Conservation (phyloP, 768 basidiomycete genomes). For the Lentinula raphanica region DNA sequence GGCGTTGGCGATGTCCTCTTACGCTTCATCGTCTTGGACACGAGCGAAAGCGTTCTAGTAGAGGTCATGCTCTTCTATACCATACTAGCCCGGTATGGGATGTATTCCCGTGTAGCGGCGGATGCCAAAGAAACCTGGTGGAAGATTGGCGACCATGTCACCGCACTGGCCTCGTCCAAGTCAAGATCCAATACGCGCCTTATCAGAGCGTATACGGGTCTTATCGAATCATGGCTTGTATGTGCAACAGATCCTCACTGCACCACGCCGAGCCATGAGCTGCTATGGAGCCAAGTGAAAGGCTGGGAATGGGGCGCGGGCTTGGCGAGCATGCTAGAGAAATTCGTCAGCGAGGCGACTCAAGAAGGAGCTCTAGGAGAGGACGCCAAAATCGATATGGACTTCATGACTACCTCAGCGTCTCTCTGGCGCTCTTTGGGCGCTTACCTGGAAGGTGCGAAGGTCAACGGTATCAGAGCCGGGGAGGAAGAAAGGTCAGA, state of each 20-base stretch:
- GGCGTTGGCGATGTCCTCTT: conserved; percentile 48
- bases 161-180: not conserved
- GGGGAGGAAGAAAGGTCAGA: conserved; percentile 60
- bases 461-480: conserved; percentile 60
- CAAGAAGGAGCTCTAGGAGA: not conserved
- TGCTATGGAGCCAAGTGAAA: conserved; percentile 84
- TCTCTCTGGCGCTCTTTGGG: conserved; percentile 50
- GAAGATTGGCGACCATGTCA: conserved; percentile 2
- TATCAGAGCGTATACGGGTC: conserved; percentile 44
- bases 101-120: conserved; percentile 65
- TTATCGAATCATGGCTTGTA: conserved; percentile 68
- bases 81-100: conserved; percentile 69
- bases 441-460: conserved; percentile 74
- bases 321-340: conserved; percentile 32
- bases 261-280: conserved; percentile 81
- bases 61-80: conserved; percentile 61
- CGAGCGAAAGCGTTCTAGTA: conserved; percentile 48
- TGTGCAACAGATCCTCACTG: conserved; percentile 90
- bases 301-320: conserved; percentile 73
- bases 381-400: not conserved
- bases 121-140: conserved; percentile 37
- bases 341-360: not conserved
- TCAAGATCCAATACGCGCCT: conserved; percentile 9
- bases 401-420: conserved; percentile 14
- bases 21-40: conserved; percentile 58